Evolutionary conservation across 768 basidiomycete species (phyloP).

Genomic region (Suillus bovinus): DNA sequence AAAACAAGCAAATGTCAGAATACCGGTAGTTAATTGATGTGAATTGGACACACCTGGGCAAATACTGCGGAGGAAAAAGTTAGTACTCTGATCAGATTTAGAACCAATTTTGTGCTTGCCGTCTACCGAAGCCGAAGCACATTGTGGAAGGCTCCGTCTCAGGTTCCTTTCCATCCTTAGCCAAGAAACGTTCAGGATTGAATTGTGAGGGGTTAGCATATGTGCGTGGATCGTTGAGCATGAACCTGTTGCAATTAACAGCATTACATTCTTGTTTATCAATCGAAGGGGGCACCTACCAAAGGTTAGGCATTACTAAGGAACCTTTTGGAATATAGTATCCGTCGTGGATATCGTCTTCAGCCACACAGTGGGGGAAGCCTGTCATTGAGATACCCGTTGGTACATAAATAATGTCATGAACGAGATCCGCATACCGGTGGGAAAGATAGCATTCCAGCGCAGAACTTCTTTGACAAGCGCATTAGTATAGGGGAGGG

Average conservation of each 20-base stretch:
- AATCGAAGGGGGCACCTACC: neutral
- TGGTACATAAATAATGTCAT: neutral
- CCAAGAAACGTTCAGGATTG: neutral
- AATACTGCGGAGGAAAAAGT: neutral
- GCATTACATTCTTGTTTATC: neutral
- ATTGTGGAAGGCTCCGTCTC: neutral
- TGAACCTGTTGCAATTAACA: neutral
- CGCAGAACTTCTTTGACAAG: neutral
- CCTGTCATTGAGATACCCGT: neutral
- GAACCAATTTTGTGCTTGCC: neutral
- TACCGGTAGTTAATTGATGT: neutral
- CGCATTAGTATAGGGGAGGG: neutral
- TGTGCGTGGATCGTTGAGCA: neutral
- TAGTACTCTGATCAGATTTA: neutral
- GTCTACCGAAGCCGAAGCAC: neutral
- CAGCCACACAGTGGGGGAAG: neutral
- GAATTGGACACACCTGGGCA: neutral
- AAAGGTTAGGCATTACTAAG: neutral
- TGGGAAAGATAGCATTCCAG: neutral
- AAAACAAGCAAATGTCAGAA: neutral
- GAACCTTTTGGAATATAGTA: neutral
- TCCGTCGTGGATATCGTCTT: neutral
- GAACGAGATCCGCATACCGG: neutral
- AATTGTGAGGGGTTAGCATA: neutral
- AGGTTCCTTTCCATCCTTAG: neutral